phyloP scores from a whole-genome alignment of 495 filamentous ascomycete genomes.

The Xylaria cubensis region DNA sequence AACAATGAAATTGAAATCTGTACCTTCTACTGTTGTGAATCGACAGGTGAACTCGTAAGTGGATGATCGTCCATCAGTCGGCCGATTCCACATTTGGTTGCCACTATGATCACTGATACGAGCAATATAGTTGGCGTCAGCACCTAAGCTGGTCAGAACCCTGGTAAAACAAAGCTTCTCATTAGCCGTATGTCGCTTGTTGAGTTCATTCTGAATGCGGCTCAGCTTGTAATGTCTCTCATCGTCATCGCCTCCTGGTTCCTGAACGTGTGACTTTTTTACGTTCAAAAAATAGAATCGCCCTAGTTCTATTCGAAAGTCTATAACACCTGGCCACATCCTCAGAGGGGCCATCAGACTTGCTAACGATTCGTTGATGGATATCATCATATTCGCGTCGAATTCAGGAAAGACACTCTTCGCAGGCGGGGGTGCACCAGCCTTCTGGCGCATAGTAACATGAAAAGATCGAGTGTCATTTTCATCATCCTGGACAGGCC shows the following conservation, averaged over 20 bases:
- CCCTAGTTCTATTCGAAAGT: slow-evolving; percentile 51
- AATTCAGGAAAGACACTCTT: neutral
- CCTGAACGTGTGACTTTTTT: slow-evolving; percentile 33
- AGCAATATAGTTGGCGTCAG: slow-evolving; percentile 47
- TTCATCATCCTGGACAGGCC: slow-evolving; percentile 23
- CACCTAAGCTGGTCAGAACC: slow-evolving; percentile 44
- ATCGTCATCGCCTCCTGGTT: slow-evolving; percentile 13
- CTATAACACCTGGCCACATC: slow-evolving; percentile 44
- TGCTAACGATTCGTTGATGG: slow-evolving; percentile 23
- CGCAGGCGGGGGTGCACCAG: slow-evolving; percentile 7
- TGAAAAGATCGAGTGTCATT: slow-evolving; percentile 28
- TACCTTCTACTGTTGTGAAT: slow-evolving; percentile 24
- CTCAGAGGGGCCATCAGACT: slow-evolving; percentile 37
- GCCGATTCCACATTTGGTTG: slow-evolving; percentile 17
- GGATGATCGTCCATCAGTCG: slow-evolving; percentile 35
- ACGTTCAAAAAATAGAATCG: slow-evolving; percentile 44
- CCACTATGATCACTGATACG: slow-evolving; percentile 32
- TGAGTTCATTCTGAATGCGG: slow-evolving; percentile 32
- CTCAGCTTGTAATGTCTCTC: slow-evolving; percentile 31
- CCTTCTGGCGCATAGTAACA: slow-evolving; percentile 44
- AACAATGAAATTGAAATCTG: slow-evolving; percentile 49
- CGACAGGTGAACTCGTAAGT: slow-evolving; percentile 61
- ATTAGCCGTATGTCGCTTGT: slow-evolving; percentile 26
- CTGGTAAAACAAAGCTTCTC: slow-evolving; percentile 48
- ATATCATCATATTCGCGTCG: slow-evolving; percentile 25